Evolutionary conservation across 2,329 filamentous ascomycete genomes (phyloP).

Genomic region (Aspergillus sp.): DNA sequence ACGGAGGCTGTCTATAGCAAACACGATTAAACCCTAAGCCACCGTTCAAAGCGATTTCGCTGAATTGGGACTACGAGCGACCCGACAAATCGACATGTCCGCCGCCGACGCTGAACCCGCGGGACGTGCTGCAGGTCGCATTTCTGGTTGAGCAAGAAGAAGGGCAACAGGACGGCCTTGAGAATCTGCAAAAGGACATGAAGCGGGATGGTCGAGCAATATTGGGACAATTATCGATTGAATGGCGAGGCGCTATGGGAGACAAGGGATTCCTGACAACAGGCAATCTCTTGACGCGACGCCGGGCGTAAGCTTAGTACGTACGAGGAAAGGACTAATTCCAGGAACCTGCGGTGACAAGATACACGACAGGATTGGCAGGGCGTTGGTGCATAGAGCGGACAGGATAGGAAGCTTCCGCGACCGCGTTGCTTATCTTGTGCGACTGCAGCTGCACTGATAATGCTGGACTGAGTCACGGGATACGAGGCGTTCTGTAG

Average conservation of each 20-base stretch:
- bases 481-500: not conserved
- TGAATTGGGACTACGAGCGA: slow-evolving; percentile 49
- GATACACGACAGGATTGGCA: not conserved
- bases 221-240: slow-evolving; percentile 75
- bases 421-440: not conserved
- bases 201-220: slow-evolving; percentile 49
- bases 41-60: slow-evolving; percentile 47
- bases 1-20: slow-evolving; percentile 24
- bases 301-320: slow-evolving; percentile 23
- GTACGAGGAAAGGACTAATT: slow-evolving; percentile 4
- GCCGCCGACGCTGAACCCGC: slow-evolving; percentile 49
- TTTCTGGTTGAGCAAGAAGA: slow-evolving; percentile 55
- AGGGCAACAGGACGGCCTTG: slow-evolving; percentile 40
- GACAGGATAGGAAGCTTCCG: not conserved
- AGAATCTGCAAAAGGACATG: slow-evolving; percentile 46
- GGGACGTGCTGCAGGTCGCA: slow-evolving; percentile 59
- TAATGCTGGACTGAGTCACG: not conserved
- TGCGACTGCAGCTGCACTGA: not conserved
- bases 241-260: slow-evolving; percentile 86
- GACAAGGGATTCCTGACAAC: slow-evolving; percentile 82
- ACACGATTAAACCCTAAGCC: slow-evolving; percentile 45
- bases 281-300: slow-evolving; percentile 59
- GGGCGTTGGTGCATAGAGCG: slow-evolving; percentile 8
- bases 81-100: slow-evolving; percentile 23
- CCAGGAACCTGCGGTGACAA: not conserved